Evolutionary conservation across 2,329 filamentous ascomycete species (phyloP), one percentile per base, ranked within the genome.

Genomic region (Botrytis porri): DNA sequence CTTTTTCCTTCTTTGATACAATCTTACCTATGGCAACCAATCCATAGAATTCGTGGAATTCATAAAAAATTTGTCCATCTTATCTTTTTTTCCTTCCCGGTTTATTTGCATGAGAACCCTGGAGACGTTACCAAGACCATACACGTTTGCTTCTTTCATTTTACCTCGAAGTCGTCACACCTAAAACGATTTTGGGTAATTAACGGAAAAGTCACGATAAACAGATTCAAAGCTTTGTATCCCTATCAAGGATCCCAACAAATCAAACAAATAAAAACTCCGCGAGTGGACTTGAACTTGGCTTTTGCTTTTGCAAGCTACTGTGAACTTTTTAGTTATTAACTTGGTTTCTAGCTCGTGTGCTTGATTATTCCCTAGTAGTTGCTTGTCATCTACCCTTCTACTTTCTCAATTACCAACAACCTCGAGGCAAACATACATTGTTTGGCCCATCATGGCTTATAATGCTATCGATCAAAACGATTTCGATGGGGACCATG

Each of bases 401-500:
- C 25, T 10, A 37, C 45, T 32, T 51, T 7, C 18, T 37, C 29
- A 20, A 45, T 32, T 35, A 61, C 35, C 62, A 72, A 67, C 70
- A 72, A 72, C 51, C n/a, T 59, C 66, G 32, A 39, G 59, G 25
- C 10, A 22, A 72, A 57, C n/a, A 29, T 29, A 7, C 37, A 32
- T 72, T 66, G 16, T 74, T 57, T 59, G 51, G 57, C 51, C 66
- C 61, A 71, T 69, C 29, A 76, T 76, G 75, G 72, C 71, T 43
- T 76, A 76, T 70, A 71, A 65, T 63, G 65, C 69, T 48, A 7
- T 76, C 25, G 70, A 70, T 18, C 75, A 76, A 60, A 41, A 41
- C 54, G 75, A 76, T 32, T 61, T 59, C 59, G 48, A 72, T 51
- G 57, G 45, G 35, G 48, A 66, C 51, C 45, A 66, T 54, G 32